Conservation (phyloP, 1,284 basidiomycete genomes). For the Athelia sp. region DNA sequence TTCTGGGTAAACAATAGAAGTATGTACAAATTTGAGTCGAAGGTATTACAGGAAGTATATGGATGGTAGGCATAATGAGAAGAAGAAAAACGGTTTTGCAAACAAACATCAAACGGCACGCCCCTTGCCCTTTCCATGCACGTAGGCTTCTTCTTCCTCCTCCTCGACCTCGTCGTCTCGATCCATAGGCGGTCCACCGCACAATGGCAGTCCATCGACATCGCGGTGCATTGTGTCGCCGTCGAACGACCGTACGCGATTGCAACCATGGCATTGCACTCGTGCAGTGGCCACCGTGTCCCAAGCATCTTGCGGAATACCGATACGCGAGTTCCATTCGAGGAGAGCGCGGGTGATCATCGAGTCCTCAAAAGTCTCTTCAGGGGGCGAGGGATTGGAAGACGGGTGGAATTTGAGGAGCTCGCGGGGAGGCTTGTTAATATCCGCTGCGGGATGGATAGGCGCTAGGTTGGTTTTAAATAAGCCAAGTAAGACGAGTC, state of each 20-base stretch:
- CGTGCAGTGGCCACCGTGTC: background rate
- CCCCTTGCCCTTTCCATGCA: no score
- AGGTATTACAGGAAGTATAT: no score
- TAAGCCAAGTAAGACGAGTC: background rate
- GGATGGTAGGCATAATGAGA: no score
- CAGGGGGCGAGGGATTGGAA: background rate
- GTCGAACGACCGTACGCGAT: background rate
- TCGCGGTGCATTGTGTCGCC: background rate
- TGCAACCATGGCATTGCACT: background rate
- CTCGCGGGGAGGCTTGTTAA: background rate
- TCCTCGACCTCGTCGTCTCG: no score
- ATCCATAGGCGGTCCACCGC: conserved; percentile 3
- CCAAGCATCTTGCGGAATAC: background rate
- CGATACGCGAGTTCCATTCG: background rate
- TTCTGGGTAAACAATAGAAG: no score
- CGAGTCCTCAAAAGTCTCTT: background rate
- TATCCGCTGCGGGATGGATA: background rate
- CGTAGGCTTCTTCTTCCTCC: no score
- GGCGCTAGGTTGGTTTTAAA: background rate
- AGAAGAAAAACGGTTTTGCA: no score
- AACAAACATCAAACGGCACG: no score
- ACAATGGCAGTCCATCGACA: background rate
- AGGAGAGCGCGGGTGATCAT: background rate
- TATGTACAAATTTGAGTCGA: no score
- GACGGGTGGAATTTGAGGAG: background rate